These are phyloP conservation scores for Elsinoe ampelina DNA, from an alignment of 2,329 filamentous ascomycete genomes.

Conservation along the genomic window DNA sequence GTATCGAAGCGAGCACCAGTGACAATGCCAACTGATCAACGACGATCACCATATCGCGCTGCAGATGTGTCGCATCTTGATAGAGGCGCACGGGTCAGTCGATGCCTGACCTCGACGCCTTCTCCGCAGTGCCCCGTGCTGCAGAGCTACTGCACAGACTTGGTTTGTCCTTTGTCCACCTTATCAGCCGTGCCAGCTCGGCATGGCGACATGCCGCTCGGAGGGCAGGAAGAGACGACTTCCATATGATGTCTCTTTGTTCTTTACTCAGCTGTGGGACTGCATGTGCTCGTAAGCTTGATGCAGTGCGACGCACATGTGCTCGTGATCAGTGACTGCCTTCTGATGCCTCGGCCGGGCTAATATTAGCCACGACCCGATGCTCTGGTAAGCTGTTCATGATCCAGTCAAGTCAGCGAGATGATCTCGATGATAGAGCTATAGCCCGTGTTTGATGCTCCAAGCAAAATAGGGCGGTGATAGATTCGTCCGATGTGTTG, in stretches of 20 bases:
- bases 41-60: not conserved
- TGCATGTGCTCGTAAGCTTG: not conserved
- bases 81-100: not conserved
- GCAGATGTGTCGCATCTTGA: not conserved
- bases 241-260: not conserved
- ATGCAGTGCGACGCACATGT: not conserved
- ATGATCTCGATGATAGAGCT: not conserved
- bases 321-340: not conserved
- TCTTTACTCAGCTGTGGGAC: not conserved
- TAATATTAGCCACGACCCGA: conserved; percentile 2
- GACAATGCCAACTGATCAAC: not conserved
- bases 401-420: not conserved
- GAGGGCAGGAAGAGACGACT: not conserved
- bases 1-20: not conserved
- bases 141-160: conserved; percentile 4
- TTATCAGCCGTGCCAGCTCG: not conserved
- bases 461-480: not conserved
- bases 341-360: not conserved
- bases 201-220: conserved; percentile 1
- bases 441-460: not conserved
- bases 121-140: conserved; percentile 2
- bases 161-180: not conserved
- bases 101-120: not conserved
- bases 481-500: conserved; percentile 4
- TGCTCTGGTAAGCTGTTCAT: not conserved